A percentile compares a stretch with the other conserved stretches of the same genome.
These are phyloP conservation scores for Phalaenopsis hybrid DNA, from an alignment of 116 monocot species.

Conservation along the genomic window DNA sequence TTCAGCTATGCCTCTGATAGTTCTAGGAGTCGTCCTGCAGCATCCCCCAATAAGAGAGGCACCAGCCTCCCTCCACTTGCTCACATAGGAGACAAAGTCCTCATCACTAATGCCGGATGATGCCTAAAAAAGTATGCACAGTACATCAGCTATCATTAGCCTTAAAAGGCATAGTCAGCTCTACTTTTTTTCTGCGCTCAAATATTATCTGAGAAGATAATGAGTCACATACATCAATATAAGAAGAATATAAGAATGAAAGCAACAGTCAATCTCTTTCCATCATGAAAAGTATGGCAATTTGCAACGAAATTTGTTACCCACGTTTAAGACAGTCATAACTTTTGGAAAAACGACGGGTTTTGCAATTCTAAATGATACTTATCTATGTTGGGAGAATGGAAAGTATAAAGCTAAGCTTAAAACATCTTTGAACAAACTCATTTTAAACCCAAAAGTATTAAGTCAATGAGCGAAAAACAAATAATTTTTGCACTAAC, in stretches of 20 bases:
- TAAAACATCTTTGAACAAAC: background rate
- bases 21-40: slow-evolving; percentile 89
- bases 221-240: background rate
- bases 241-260: background rate
- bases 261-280: background rate
- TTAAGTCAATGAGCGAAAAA: background rate
- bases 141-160: background rate
- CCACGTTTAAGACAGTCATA: background rate
- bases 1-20: slow-evolving; percentile 69
- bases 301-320: background rate
- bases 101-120: slow-evolving; percentile 71
- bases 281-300: background rate
- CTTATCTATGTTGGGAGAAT: background rate
- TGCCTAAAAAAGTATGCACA: slow-evolving; percentile 24
- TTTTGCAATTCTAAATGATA: background rate
- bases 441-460: no score
- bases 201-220: background rate
- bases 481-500: background rate
- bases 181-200: background rate
- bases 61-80: slow-evolving; percentile 70
- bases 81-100: slow-evolving; percentile 80
- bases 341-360: background rate
- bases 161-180: background rate
- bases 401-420: background rate
- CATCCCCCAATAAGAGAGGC: slow-evolving; percentile 91